Evolutionary conservation across 140 eudicot genomes (phyloP).

Genomic region (Cichorium intybus): DNA sequence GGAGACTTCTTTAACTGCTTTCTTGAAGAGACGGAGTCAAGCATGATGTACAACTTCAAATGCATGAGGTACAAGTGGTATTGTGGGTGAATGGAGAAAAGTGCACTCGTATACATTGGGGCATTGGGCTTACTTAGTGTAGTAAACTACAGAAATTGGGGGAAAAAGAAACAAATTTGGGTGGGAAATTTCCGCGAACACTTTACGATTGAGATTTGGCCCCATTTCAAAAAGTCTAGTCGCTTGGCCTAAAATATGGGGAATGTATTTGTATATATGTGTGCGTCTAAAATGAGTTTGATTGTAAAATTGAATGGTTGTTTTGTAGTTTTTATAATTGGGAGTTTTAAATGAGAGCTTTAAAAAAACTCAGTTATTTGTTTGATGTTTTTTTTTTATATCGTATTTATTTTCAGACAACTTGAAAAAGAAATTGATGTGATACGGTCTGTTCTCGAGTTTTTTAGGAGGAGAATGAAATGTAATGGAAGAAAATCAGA

Average conservation of each 20-base stretch:
- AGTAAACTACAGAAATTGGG: conserved; percentile 17
- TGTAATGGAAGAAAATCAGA: no score
- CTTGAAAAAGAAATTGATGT: no score
- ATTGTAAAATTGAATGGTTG: background rate
- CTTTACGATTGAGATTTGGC: background rate
- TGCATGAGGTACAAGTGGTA: conserved; percentile 15
- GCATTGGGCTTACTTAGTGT: conserved; percentile 20
- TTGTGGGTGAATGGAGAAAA: background rate
- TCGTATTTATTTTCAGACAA: no score
- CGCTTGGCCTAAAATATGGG: background rate
- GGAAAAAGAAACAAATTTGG: background rate
- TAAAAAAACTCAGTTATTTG: no score
- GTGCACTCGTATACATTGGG: no score
- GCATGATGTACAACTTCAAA: conserved; percentile 6
- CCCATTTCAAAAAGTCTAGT: conserved; percentile 13
- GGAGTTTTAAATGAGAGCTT: background rate
- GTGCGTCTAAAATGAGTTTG: background rate
- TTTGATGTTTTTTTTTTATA: background rate
- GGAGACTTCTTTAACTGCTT: background rate
- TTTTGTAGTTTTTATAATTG: background rate
- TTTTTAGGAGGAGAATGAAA: no score
- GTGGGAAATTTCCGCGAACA: conserved; percentile 4
- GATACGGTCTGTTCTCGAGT: no score
- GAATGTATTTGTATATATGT: conserved; percentile 5
- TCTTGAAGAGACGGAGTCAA: background rate